These are phyloP conservation scores for Candida maesae DNA, from an alignment of 805 yeast species.

Conservation along the genomic window DNA sequence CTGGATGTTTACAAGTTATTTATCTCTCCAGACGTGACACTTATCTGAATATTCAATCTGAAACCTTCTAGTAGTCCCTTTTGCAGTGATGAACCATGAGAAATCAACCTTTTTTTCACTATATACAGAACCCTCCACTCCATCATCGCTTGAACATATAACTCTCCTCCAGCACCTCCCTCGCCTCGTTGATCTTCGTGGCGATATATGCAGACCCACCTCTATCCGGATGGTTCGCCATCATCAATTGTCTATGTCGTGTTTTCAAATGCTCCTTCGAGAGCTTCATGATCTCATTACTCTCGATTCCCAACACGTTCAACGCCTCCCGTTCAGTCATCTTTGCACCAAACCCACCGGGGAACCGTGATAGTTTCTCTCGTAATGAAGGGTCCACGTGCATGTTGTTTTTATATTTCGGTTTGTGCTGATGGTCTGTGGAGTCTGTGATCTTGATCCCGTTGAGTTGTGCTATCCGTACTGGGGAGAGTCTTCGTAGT, in stretches of 20 bases:
- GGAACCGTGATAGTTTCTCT: slow-evolving; percentile 34
- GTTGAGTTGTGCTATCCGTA: slow-evolving; percentile 38
- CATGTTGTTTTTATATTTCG: too few relatives aligned
- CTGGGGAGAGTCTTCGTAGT: slow-evolving; percentile 31
- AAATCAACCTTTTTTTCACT: too few relatives aligned
- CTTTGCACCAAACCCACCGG: slow-evolving; percentile 59
- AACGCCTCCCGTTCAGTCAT: slow-evolving; percentile 75
- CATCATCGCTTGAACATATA: slow-evolving; percentile 31
- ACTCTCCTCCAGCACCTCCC: slow-evolving; percentile 70
- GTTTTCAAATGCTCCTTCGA: slow-evolving; percentile 52
- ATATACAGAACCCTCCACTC: too few relatives aligned
- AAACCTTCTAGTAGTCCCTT: too few relatives aligned
- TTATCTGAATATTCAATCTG: too few relatives aligned
- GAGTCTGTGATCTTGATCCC: slow-evolving; percentile 27
- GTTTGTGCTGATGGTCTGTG: slow-evolving; percentile 1
- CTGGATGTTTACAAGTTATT: too few relatives aligned
- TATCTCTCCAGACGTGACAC: too few relatives aligned
- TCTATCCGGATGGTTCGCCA: slow-evolving; percentile 82
- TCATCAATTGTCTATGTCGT: slow-evolving; percentile 72
- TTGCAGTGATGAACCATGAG: too few relatives aligned
- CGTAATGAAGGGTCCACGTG: slow-evolving; percentile 21
- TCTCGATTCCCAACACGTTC: slow-evolving; percentile 55
- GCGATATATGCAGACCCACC: slow-evolving; percentile 84
- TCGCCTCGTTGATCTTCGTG: slow-evolving; percentile 83
- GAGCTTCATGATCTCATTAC: slow-evolving; percentile 49